Evolutionary conservation across 768 basidiomycete species (phyloP).

Genomic region (Suillus tomentosus): DNA sequence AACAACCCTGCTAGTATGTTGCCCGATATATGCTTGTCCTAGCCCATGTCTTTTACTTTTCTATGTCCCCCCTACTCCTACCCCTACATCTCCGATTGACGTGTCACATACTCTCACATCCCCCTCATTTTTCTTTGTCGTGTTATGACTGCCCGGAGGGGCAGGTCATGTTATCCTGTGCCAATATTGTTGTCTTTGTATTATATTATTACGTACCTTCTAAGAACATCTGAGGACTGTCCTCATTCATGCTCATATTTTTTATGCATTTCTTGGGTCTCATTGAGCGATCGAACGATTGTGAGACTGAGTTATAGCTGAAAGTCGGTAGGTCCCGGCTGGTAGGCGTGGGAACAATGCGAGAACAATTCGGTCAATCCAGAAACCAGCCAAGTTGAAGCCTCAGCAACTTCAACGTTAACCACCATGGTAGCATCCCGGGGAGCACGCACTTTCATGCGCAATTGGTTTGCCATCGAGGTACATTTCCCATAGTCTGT

Average conservation of each 20-base stretch:
- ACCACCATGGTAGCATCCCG: slow-evolving; percentile 26
- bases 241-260: slow-evolving; percentile 29
- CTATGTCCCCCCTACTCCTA: slow-evolving; percentile 4
- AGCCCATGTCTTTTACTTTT: slow-evolving; percentile 23
- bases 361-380: slow-evolving; percentile 1
- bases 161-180: slow-evolving; percentile 25
- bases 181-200: slow-evolving; percentile 34
- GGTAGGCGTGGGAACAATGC: slow-evolving; percentile 13
- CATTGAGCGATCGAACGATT: neutral
- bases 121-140: slow-evolving; percentile 10
- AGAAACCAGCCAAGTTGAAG: slow-evolving; percentile 2
- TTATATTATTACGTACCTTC: slow-evolving; percentile 22
- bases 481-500: slow-evolving; percentile 24
- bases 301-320: neutral
- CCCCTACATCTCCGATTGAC: slow-evolving; percentile 12
- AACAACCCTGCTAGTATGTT: slow-evolving; percentile 17
- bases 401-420: slow-evolving; percentile 10
- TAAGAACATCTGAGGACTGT: slow-evolving; percentile 25
- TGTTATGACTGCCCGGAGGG: slow-evolving; percentile 17
- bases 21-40: slow-evolving; percentile 15
- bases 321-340: slow-evolving; percentile 14
- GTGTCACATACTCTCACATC: slow-evolving; percentile 25
- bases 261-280: slow-evolving; percentile 21
- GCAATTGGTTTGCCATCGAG: slow-evolving; percentile 50
- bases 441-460: slow-evolving; percentile 33